Evolutionary conservation across 192 early-diverging fungal genomes (phyloP), one percentile per base, ranked within the genome.

Genomic region (Phlyctochytrium arcticum): DNA sequence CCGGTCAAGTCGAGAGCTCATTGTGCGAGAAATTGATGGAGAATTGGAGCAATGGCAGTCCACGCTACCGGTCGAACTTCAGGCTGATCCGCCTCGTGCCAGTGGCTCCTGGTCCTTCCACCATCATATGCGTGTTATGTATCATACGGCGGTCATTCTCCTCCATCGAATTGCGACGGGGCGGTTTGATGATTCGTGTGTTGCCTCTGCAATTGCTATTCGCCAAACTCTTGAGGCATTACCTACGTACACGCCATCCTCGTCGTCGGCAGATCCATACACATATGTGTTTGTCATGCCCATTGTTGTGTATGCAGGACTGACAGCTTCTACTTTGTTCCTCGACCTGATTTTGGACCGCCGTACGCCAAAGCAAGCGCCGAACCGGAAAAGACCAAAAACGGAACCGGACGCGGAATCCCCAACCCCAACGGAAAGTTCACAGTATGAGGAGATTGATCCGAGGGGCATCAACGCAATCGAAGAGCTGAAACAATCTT

Each of bases 201-300:
- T 55, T 4, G 34, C 26, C 30, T 63, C 68, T 34, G 78, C 74
- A 7, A 31, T 57, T 5, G 74, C 68, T 8, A 71, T 80, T 21
- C 27, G 44, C 5, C n/a, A 67, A 32, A 48, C 73, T 9, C 49
- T 80, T 3, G 69, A 75, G 27, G 61, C 67, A 24, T 36, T 78
- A 17, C 76, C 67, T 26, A 33, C 17, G 12, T n/a, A n/a, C n/a
- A 8, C 44, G 30, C 5, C 57, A 44, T 7, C 17, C 39, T 17
- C 15, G 10, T 19, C 51, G 51, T 17, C 48, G 29, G 9, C 4
- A 6, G 10, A 23, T 26, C 30, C n/a, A n/a, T 23, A 24, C 3
- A 59, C 69, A 8, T 80, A 65, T 66, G 72, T 74, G 21, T 80
- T 75, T 62, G 70, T 80, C 27, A 48, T 73, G 66, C 79, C 79